These are phyloP conservation scores for Ustilago hordei DNA, from an alignment of 1,284 basidiomycete genomes.

Conservation along the genomic window DNA sequence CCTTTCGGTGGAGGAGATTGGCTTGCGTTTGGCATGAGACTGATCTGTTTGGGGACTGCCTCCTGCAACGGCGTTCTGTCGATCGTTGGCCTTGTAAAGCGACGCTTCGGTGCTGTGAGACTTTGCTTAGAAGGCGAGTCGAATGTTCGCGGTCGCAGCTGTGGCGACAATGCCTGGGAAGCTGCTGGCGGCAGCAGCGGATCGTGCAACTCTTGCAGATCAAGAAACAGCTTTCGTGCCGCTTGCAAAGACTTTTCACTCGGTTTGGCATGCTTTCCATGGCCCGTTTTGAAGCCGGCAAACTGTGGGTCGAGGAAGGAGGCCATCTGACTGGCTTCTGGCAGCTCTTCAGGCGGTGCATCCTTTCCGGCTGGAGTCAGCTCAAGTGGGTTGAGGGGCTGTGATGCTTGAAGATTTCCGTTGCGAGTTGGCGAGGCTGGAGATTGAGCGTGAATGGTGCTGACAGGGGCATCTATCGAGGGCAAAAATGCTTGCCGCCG, in stretches of 20 bases:
- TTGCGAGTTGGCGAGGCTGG: constrained; percentile 13
- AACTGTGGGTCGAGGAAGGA: constrained; percentile 43
- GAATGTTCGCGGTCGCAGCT: not conserved
- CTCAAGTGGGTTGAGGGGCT: constrained; percentile 1
- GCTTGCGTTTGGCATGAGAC: not conserved
- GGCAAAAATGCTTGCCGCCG: constrained; percentile 19
- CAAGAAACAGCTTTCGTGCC: constrained; percentile 33
- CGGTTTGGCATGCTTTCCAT: constrained; percentile 23
- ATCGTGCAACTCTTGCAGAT: constrained; percentile 28
- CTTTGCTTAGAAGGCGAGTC: not conserved
- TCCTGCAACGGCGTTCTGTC: constrained; percentile 27
- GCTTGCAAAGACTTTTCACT: constrained; percentile 40
- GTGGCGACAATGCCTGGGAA: constrained; percentile 21
- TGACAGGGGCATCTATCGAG: constrained; percentile 1
- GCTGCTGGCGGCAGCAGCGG: constrained; percentile 19
- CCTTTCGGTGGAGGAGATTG: not conserved
- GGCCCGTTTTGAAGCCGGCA: constrained; percentile 39
- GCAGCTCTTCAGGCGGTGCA: not conserved
- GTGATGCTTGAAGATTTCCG: not conserved
- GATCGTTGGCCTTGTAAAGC: not conserved
- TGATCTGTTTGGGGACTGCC: constrained; percentile 22
- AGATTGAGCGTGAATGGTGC: not conserved
- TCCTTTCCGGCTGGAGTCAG: not conserved
- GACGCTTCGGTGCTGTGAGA: not conserved
- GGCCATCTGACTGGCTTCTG: constrained; percentile 21